phyloP scores from a whole-genome alignment of 345 rosid genomes.

The Salix koriyanagi region DNA sequence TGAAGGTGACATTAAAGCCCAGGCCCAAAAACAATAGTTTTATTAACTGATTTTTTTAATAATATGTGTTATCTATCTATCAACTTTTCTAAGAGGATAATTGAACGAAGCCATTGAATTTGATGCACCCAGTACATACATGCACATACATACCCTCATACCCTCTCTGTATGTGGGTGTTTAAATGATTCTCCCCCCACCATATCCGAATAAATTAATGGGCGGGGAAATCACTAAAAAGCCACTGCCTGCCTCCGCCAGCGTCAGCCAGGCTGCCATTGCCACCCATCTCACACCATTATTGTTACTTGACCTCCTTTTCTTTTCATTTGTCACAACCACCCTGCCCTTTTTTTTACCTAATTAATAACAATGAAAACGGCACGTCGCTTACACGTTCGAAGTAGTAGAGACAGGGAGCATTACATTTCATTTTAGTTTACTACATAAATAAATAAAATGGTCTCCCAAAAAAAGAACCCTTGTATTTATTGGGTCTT shows the following conservation, averaged over 20 bases:
- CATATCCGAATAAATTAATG: background rate
- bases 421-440: background rate
- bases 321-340: background rate
- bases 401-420: background rate
- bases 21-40: background rate
- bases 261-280: background rate
- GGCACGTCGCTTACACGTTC: background rate
- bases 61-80: no score
- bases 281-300: background rate
- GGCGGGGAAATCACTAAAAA: background rate
- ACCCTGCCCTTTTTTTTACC: background rate
- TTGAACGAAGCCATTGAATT: no score
- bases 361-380: background rate
- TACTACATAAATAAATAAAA: background rate
- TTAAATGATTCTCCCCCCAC: background rate
- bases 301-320: background rate
- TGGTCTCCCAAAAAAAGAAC: background rate
- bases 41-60: no score
- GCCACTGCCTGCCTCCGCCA: background rate
- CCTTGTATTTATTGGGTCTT: background rate
- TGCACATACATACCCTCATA: background rate
- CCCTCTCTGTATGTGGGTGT: no score
- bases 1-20: background rate
- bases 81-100: no score
- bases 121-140: background rate